phyloP scores from a whole-genome alignment of 139 green algal genomes.

The Volvox reticuliferus region DNA sequence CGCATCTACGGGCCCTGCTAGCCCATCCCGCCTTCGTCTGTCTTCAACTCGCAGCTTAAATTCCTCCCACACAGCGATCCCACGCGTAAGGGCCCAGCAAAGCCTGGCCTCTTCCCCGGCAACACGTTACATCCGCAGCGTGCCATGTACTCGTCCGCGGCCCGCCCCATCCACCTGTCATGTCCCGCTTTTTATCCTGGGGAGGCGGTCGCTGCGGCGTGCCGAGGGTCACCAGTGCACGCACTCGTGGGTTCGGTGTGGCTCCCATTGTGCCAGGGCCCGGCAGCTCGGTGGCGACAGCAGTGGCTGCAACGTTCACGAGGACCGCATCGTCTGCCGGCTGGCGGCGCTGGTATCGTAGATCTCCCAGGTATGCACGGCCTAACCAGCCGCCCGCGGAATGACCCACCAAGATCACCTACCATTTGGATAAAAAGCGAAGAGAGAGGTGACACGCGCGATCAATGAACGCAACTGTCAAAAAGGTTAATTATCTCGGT shows the following conservation, averaged over 20 bases:
- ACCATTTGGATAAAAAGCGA: neutral
- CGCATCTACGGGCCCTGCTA: no score
- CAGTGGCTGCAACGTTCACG: neutral
- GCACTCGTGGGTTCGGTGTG: conserved; percentile 54
- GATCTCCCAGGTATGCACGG: conserved; percentile 68
- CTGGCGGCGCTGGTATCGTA: conserved; percentile 2
- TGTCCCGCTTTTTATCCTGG: conserved; percentile 63
- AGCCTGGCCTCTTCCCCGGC: neutral
- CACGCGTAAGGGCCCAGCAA: neutral
- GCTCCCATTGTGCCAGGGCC: neutral
- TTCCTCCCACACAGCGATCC: no score
- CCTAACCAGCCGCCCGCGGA: conserved; percentile 82
- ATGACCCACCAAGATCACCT: conserved; percentile 74
- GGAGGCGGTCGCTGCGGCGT: conserved; percentile 72
- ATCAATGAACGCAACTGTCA: neutral
- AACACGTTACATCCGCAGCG: neutral
- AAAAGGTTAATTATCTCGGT: neutral
- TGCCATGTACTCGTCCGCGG: no score
- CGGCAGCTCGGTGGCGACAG: neutral
- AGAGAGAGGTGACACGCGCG: neutral
- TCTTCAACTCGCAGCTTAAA: no score
- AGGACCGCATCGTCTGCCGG: neutral
- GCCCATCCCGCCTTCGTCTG: no score
- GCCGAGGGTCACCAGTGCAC: conserved; percentile 73
- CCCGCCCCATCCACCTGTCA: conserved; percentile 55